Base-by-base conservation (phyloP, 306 rosid species). In the Argentina anserina region DNA sequence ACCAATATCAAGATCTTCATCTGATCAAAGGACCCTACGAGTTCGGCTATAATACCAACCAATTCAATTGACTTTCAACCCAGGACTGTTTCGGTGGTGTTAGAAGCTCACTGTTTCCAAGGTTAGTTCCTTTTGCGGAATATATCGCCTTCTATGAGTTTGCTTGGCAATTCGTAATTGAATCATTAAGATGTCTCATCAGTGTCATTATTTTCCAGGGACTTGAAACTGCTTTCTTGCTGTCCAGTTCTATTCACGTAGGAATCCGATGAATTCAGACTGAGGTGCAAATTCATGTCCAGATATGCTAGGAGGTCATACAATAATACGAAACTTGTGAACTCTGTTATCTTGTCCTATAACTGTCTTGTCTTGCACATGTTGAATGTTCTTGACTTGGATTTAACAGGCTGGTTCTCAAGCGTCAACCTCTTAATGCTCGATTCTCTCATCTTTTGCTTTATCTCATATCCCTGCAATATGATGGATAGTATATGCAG, bases 1-100 rank as follows among this genome's bases (percentile, higher is more conserved):
- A 47, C 81, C 86, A 81, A 43, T 84, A 82, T 78, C 92, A 87
- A 75, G 86, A 87, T 61, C 80, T 82, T 73, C 90, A 84, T 79
- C 80, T 84, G 74, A 78, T 82, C 72, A 87, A 49, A 8, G 67
- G 75, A 6, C 83, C 90, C 9, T 73, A 29, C 41, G 89, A 86
- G 46, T 82, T 87, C 15, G 77, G 80, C 28, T 85, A 85, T 70
- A 73, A 77, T 14, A 81, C 87, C 79, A 73, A 65, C 83, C 87
- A 77, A 75, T 74, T 85, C 75, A 86, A 80, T 73, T 86, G 43
- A 70, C 55, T 8, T 18, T 40, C n/a, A 1, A 29, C 10, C 21
- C 28, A n/a, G 43, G 53, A 7, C 33, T 53, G 26, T 53, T 45
- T 72, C 59, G 53, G 33, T 63, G 33, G 17, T 53, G 5, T 5